Evolutionary conservation across 371 early-diverging fungal genomes (phyloP), one percentile per base, ranked within the genome.

Genomic region (Mucor mucedo): DNA sequence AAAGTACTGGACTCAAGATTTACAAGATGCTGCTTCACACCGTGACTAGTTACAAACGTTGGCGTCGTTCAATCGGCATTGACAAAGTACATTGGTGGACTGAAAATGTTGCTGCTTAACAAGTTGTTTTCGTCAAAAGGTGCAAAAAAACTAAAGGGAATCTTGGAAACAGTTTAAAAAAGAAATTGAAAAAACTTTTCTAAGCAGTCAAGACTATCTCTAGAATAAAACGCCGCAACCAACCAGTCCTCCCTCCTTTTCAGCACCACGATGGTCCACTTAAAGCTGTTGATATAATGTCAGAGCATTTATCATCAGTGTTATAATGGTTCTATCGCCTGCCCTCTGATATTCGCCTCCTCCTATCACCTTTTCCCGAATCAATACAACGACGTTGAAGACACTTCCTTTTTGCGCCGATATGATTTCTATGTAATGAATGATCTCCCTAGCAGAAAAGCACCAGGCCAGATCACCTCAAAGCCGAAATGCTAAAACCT

Each of bases 391-490:
- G 14, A 28, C 29, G 50, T 28, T 11, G 0, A 10, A 2, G 10
- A 28, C 5, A 0, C 13, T 10, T 28, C 50, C 13, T 4, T 21
- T 4, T 56, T 55, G 13, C 50, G 27, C 11, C n/a, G 55, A 54
- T 48, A 16, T 21, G 1, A 50, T 60, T 4, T n/a, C 3, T 1
- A 6, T 10, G 8, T 2, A n/a, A 50, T 63, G 2, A 29, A 40
- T 4, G n/a, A 32, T 0, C 55, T 70, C 2, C 62, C 72, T 0
- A 39, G 29, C 2, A 38, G 55, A 1, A 69, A 69, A 28, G 63
- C 69, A 2, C 69, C 71, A 27, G 72, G 76, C 40, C 35, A 8
- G 75, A 75, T 27, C 72, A 69, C 39, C 21, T 75, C 13, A 54
- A 58, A 21, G 58, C 62, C 11, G 70, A 69, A 33, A 75, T 75